Evolutionary conservation across 2,329 filamentous ascomycete species (phyloP).

Genomic region (Hypocrella siamensis): DNA sequence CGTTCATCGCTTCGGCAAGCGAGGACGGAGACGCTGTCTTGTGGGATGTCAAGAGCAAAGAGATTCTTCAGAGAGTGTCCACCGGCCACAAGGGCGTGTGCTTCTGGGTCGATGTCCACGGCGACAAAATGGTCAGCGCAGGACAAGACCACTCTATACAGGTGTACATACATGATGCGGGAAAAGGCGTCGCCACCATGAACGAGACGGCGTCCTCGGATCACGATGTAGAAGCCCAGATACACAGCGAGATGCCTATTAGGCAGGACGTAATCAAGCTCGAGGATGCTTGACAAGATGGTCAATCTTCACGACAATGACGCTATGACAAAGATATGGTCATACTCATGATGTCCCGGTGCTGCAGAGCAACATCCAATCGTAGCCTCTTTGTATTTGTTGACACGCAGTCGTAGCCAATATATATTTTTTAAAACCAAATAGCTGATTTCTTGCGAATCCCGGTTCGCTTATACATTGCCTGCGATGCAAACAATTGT

Average conservation of each 20-base stretch:
- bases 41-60: conserved; percentile 84
- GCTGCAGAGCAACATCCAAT: too few relatives aligned
- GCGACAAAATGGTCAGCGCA: conserved; percentile 39
- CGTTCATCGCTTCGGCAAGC: conserved; percentile 68
- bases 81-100: conserved; percentile 38
- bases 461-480: too few relatives aligned
- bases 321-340: too few relatives aligned
- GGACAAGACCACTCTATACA: conserved; percentile 38
- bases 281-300: conserved; percentile 3
- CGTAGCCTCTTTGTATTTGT: too few relatives aligned
- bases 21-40: conserved; percentile 75
- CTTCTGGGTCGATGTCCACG: conserved; percentile 49
- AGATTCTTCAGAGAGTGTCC: conserved; percentile 52
- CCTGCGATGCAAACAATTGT: too few relatives aligned
- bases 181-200: not conserved
- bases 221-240: conserved; percentile 1
- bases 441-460: too few relatives aligned
- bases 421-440: too few relatives aligned
- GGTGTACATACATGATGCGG: conserved; percentile 25
- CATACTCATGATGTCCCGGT: too few relatives aligned
- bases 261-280: conserved; percentile 3
- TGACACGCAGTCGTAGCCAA: too few relatives aligned
- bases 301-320: conserved; percentile 1
- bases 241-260: conserved; percentile 2
- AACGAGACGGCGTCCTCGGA: not conserved